A percentile compares a stretch with the other conserved stretches of the same genome.
Conservation (phyloP, 2,329 filamentous ascomycete genomes). For the Mollisiaceae sp. region DNA sequence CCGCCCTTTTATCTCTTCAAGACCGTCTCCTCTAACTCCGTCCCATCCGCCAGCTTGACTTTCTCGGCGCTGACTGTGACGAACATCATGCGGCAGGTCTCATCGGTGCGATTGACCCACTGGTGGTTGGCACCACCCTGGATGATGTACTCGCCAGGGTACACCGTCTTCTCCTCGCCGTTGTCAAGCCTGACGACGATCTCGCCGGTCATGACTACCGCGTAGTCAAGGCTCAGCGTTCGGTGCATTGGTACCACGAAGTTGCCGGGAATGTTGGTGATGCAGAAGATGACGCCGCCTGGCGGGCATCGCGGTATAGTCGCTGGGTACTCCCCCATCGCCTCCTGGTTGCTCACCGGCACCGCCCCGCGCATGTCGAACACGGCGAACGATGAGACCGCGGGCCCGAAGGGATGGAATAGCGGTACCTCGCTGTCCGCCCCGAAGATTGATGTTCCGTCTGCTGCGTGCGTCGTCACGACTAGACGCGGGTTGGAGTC, state of each 20-base stretch:
- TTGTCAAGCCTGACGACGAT: slow-evolving; percentile 47
- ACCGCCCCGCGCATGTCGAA: slow-evolving; percentile 42
- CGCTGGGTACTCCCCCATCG: not conserved
- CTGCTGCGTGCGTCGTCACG: slow-evolving; percentile 39
- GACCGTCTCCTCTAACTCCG: slow-evolving; percentile 43
- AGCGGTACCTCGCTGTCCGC: slow-evolving; percentile 37
- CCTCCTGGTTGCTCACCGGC: slow-evolving; percentile 41
- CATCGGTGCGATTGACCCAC: slow-evolving; percentile 49
- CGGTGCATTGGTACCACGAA: slow-evolving; percentile 47
- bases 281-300: slow-evolving; percentile 44
- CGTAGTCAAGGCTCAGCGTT: slow-evolving; percentile 49
- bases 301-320: slow-evolving; percentile 44
- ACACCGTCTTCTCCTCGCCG: slow-evolving; percentile 47
- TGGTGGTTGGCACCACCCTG: slow-evolving; percentile 51
- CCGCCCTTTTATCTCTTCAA: slow-evolving; percentile 17
- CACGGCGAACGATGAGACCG: slow-evolving; percentile 40
- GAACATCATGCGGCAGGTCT: slow-evolving; percentile 47
- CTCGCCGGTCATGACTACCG: slow-evolving; percentile 47
- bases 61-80: slow-evolving; percentile 49
- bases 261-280: slow-evolving; percentile 22
- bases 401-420: slow-evolving; percentile 44
- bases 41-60: slow-evolving; percentile 46
- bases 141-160: slow-evolving; percentile 47
- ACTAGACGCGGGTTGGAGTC: slow-evolving; percentile 38
- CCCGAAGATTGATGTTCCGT: slow-evolving; percentile 44